Conservation (phyloP, 1,139 yeast genomes). For the Blastobotrys illinoisensis region DNA sequence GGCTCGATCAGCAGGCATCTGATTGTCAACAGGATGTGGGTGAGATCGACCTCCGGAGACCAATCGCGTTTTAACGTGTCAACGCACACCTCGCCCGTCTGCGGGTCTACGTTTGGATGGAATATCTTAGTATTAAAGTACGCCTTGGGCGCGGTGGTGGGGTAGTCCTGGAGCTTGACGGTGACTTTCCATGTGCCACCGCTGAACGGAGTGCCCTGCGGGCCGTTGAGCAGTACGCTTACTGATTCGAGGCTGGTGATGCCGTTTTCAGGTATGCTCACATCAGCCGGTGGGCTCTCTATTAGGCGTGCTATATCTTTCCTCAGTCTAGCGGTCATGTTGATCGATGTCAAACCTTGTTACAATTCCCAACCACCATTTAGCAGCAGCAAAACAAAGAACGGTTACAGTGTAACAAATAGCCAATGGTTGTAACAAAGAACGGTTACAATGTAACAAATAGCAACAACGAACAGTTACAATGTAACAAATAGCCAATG, state of each 20-base stretch:
- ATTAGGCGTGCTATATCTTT: slow-evolving; percentile 15
- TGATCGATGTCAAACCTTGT: too few species aligned
- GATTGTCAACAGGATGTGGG: slow-evolving; percentile 28
- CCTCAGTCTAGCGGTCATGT: slow-evolving; percentile 12
- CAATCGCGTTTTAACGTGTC: slow-evolving; percentile 65
- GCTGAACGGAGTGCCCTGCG: slow-evolving; percentile 47
- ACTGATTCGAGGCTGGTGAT: slow-evolving; percentile 5
- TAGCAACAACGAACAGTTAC: too few species aligned
- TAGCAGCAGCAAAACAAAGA: too few species aligned
- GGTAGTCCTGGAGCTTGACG: slow-evolving; percentile 50
- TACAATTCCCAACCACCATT: too few species aligned
- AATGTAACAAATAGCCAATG: too few species aligned
- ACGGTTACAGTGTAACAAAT: too few species aligned
- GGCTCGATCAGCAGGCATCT: slow-evolving; percentile 33
- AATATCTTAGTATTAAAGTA: slow-evolving; percentile 50
- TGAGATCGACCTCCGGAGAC: slow-evolving; percentile 46
- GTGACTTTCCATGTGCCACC: slow-evolving; percentile 51
- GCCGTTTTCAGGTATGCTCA: slow-evolving; percentile 9
- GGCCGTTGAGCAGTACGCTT: slow-evolving; percentile 37
- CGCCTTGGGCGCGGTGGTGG: slow-evolving; percentile 58
- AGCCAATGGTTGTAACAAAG: background rate
- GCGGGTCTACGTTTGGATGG: slow-evolving; percentile 67
- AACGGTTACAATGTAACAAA: too few species aligned
- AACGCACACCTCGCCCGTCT: slow-evolving; percentile 76
- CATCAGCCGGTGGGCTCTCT: slow-evolving; percentile 18